Percentiles rank a stretch among this genome's conserved stretches.
Evolutionary conservation across 768 basidiomycete species (phyloP).

Genomic region (Tricholoma saponaceum): DNA sequence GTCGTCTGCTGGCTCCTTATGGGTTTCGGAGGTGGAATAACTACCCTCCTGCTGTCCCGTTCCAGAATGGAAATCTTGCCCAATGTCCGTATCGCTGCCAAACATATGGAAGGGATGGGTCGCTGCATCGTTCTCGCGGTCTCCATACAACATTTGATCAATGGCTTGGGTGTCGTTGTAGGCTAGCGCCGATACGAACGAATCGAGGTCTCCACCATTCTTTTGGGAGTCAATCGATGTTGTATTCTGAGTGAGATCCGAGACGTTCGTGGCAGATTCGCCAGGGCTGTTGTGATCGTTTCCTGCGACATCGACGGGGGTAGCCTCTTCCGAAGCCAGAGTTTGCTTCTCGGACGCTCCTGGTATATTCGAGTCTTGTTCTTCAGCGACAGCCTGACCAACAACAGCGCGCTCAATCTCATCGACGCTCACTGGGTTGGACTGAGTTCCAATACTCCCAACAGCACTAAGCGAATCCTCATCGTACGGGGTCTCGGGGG

Average conservation of each 20-base stretch:
- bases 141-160: background rate
- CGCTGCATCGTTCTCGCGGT: background rate
- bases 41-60: background rate
- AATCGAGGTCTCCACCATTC: background rate
- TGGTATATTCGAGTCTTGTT: background rate
- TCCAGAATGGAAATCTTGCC: background rate
- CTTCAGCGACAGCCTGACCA: background rate
- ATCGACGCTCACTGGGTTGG: background rate
- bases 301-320: too few species aligned
- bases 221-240: background rate
- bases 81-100: background rate
- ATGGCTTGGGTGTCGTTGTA: background rate
- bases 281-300: background rate
- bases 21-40: background rate
- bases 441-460: background rate
- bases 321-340: background rate
- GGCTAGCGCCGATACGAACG: background rate
- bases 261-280: background rate
- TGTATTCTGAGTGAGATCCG: too few species aligned
- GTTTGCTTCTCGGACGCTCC: background rate
- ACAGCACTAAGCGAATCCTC: background rate
- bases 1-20: background rate
- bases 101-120: background rate
- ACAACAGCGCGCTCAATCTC: background rate
- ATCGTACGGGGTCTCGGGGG: too few species aligned